Conservation (phyloP, 1,139 yeast species). For the Suhomyces kunorum region DNA sequence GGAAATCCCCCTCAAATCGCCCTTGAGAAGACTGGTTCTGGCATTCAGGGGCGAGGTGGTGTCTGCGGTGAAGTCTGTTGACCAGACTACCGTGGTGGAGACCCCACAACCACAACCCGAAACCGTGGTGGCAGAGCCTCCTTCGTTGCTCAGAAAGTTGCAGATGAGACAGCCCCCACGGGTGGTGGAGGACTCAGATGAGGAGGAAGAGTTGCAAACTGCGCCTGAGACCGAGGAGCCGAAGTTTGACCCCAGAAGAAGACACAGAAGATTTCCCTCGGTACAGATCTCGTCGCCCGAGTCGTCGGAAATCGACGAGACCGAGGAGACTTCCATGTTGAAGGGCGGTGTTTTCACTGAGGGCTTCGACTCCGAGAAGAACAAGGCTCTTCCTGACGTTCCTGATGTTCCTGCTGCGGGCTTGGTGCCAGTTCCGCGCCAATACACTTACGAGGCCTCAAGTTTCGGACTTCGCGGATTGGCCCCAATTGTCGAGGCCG, state of each 20-base stretch:
- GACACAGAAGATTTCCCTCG: constrained; percentile 18
- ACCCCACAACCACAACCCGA: too few relatives aligned
- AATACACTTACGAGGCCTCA: constrained; percentile 25
- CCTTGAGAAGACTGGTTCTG: constrained; percentile 17
- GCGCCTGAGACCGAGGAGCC: constrained; percentile 11
- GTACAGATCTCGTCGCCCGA: constrained; percentile 17
- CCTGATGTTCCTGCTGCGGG: too few relatives aligned
- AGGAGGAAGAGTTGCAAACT: constrained; percentile 14
- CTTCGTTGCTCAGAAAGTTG: constrained; percentile 16
- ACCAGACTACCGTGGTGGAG: constrained; percentile 9
- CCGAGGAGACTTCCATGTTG: constrained; percentile 13
- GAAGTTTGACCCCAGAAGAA: constrained; percentile 12
- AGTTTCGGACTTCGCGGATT: constrained; percentile 41
- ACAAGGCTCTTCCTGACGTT: constrained; percentile 6
- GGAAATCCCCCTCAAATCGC: constrained; percentile 18
- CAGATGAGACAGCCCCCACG: constrained; percentile 13
- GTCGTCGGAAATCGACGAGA: constrained; percentile 18
- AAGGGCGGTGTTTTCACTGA: constrained; percentile 11
- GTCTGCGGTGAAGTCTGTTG: constrained; percentile 11
- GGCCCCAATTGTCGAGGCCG: constrained; percentile 44
- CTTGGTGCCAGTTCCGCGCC: constrained; percentile 13
- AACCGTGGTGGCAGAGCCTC: constrained; percentile 10
- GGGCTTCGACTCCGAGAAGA: constrained; percentile 5
- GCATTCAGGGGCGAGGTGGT: constrained; percentile 8
- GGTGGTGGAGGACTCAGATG: constrained; percentile 10